Conservation (phyloP, 2,329 filamentous ascomycete genomes). For the Emergomyces pasteurianus region DNA sequence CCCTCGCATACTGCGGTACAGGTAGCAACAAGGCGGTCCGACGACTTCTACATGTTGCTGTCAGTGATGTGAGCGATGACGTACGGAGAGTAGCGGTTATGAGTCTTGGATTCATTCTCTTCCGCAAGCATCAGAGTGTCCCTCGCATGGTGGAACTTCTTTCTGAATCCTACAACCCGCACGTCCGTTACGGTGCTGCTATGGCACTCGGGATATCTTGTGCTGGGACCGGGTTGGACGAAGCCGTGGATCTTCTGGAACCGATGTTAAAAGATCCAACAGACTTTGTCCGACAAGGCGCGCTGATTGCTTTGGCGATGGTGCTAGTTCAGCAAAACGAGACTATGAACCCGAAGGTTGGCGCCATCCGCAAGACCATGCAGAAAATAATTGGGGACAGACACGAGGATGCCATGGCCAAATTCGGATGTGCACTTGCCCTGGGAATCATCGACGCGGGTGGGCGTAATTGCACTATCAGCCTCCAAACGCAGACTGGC, state of each 20-base stretch:
- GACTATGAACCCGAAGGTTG: constrained; percentile 94
- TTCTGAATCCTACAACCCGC: constrained; percentile 96
- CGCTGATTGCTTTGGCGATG: constrained; percentile 88
- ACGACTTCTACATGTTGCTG: constrained; percentile 86
- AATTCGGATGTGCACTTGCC: constrained; percentile 89
- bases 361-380: constrained; percentile 78
- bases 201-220: constrained; percentile 98
- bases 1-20: constrained; percentile 90
- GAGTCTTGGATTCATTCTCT: constrained; percentile 95
- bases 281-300: constrained; percentile 95
- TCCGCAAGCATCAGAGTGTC: constrained; percentile 93
- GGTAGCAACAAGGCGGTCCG: constrained; percentile 98
- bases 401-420: constrained; percentile 98
- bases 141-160: constrained; percentile 98
- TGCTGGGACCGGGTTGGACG: constrained; percentile 86
- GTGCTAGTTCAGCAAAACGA: constrained; percentile 99
- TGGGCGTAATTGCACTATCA: constrained; percentile 96
- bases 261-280: constrained; percentile 99
- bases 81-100: constrained; percentile 93
- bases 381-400: constrained; percentile 89
- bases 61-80: constrained; percentile 96
- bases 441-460: constrained; percentile 96
- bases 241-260: constrained; percentile 91
- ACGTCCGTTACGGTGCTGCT: constrained; percentile 92
- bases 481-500: constrained; percentile 91